A percentile compares a stretch with the other conserved stretches of the same genome.
Conservation (phyloP, 2,329 filamentous ascomycete species). For the Xylaria sp. region DNA sequence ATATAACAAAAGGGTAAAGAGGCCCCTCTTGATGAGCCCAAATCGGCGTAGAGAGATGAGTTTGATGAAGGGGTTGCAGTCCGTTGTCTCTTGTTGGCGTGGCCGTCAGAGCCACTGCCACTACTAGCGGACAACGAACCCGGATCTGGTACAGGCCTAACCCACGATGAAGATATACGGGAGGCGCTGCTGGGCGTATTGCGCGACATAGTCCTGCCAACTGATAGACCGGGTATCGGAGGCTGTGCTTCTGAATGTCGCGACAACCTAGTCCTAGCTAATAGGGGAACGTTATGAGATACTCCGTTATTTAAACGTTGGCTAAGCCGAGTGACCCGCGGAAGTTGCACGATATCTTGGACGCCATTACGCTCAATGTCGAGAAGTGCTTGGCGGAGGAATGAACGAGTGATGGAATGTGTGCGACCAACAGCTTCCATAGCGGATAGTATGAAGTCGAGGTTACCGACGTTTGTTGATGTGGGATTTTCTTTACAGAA, state of each 20-base stretch:
- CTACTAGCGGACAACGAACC: not conserved
- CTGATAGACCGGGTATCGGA: constrained; percentile 56
- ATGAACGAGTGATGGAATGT: constrained; percentile 82
- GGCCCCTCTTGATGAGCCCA: not conserved
- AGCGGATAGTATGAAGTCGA: constrained; percentile 81
- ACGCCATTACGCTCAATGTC: constrained; percentile 73
- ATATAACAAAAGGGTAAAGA: constrained; percentile 11
- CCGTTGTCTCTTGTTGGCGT: constrained; percentile 31
- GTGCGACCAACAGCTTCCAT: constrained; percentile 80
- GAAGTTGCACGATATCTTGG: constrained; percentile 50
- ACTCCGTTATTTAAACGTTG: constrained; percentile 44
- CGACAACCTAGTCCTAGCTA: constrained; percentile 58
- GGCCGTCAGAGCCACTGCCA: constrained; percentile 7
- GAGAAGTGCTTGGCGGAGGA: constrained; percentile 84
- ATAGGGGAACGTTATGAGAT: constrained; percentile 57
- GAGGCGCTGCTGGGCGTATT: constrained; percentile 1
- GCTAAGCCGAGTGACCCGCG: constrained; percentile 50
- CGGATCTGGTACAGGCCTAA: not conserved
- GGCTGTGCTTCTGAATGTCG: constrained; percentile 54
- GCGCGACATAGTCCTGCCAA: constrained; percentile 40
- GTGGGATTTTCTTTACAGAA: constrained; percentile 66
- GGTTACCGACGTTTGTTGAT: constrained; percentile 56
- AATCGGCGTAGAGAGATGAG: constrained; percentile 12
- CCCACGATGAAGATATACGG: not conserved
- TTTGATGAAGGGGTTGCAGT: constrained; percentile 23